phyloP scores from a whole-genome alignment of 1,284 basidiomycete species.

The Heliocybe sulcata region DNA sequence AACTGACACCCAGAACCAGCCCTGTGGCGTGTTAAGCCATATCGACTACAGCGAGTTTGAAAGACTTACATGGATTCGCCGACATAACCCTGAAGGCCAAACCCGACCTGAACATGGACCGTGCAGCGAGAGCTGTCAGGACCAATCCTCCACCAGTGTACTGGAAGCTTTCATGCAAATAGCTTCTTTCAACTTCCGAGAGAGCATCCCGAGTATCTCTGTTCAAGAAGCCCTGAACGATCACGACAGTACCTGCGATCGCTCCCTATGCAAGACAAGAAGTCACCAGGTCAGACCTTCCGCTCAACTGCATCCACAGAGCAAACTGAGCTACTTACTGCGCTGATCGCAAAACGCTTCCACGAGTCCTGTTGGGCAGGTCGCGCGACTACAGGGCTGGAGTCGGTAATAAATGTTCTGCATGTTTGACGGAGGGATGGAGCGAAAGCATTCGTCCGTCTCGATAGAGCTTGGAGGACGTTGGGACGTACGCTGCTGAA shows the following conservation, averaged over 20 bases:
- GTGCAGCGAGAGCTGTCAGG: slow-evolving; percentile 73
- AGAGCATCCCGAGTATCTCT: slow-evolving; percentile 71
- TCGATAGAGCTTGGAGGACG: slow-evolving; percentile 20
- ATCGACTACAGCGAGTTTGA: background rate
- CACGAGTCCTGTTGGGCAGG: slow-evolving; percentile 34
- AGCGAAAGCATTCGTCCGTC: slow-evolving; percentile 14
- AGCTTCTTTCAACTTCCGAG: slow-evolving; percentile 51
- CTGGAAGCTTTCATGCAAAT: slow-evolving; percentile 80
- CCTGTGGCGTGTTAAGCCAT: slow-evolving; percentile 28
- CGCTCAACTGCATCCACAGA: background rate
- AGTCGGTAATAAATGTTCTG: slow-evolving; percentile 36
- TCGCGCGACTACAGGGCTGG: slow-evolving; percentile 26
- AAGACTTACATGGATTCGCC: slow-evolving; percentile 70
- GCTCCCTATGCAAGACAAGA: slow-evolving; percentile 35
- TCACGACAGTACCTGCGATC: slow-evolving; percentile 61
- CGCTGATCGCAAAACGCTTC: slow-evolving; percentile 43
- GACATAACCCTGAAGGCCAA: slow-evolving; percentile 76
- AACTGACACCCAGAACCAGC: slow-evolving; percentile 79
- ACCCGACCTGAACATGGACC: slow-evolving; percentile 72
- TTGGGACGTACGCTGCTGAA: slow-evolving; percentile 25
- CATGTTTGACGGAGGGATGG: slow-evolving; percentile 17
- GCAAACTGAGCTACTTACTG: slow-evolving; percentile 24
- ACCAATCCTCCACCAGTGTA: slow-evolving; percentile 81
- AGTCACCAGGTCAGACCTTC: background rate
- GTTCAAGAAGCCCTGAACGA: slow-evolving; percentile 63